Conservation (phyloP, 768 basidiomycete species). For the Asterophora parasitica region DNA sequence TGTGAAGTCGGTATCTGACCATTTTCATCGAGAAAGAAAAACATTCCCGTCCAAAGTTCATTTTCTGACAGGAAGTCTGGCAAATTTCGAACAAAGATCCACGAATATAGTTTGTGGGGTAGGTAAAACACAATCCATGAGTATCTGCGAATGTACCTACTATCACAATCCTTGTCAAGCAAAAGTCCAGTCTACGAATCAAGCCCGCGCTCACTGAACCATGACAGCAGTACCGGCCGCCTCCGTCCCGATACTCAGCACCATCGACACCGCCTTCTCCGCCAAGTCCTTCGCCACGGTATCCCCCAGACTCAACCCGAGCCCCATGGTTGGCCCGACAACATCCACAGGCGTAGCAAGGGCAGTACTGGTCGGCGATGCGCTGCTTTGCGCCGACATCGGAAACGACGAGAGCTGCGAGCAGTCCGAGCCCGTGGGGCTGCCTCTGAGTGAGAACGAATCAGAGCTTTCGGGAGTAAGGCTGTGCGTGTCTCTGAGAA, state of each 20-base stretch:
- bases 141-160: too few species aligned
- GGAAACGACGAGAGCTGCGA: slow-evolving; percentile 23
- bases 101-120: too few species aligned
- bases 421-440: slow-evolving; percentile 20
- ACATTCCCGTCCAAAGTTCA: too few species aligned
- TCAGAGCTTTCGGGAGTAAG: slow-evolving; percentile 23
- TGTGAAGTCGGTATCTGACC: too few species aligned
- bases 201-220: background rate
- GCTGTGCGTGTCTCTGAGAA: slow-evolving; percentile 22
- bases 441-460: slow-evolving; percentile 14
- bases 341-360: slow-evolving; percentile 29
- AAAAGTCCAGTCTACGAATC: background rate
- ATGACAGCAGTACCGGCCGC: slow-evolving; percentile 10
- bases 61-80: too few species aligned
- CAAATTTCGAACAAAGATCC: too few species aligned
- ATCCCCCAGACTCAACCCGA: slow-evolving; percentile 5
- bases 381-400: slow-evolving; percentile 14
- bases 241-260: slow-evolving; percentile 15
- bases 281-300: slow-evolving; percentile 10
- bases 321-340: background rate
- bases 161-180: background rate
- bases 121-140: too few species aligned
- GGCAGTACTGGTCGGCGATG: slow-evolving; percentile 25
- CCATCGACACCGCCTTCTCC: slow-evolving; percentile 11
- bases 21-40: too few species aligned